phyloP scores from a whole-genome alignment of 2,329 filamentous ascomycete species.

The Fusarium nygamai region DNA sequence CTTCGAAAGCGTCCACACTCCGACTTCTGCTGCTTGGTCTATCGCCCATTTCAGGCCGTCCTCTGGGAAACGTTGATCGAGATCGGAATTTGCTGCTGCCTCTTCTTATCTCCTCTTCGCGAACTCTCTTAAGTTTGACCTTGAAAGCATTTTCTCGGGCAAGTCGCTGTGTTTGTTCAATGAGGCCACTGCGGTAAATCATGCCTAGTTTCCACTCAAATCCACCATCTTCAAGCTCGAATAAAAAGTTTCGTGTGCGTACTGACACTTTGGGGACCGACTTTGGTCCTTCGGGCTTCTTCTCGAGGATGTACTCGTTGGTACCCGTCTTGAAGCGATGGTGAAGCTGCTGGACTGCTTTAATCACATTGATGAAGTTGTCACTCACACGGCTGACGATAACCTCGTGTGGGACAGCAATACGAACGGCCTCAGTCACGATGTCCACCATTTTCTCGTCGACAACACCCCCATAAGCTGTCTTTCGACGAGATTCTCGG shows the following conservation, averaged over 20 bases:
- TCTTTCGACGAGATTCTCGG: conserved; percentile 78
- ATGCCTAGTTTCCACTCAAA: conserved; percentile 98
- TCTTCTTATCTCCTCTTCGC: conserved; percentile 72
- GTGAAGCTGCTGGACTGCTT: conserved; percentile 89
- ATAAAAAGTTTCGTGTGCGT: conserved; percentile 81
- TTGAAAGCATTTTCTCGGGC: conserved; percentile 91
- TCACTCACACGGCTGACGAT: conserved; percentile 92
- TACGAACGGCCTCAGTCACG: conserved; percentile 82
- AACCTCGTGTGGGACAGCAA: conserved; percentile 91
- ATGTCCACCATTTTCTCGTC: conserved; percentile 88
- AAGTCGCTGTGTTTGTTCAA: conserved; percentile 89
- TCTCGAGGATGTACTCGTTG: conserved; percentile 88
- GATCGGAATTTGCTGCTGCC: conserved; percentile 64
- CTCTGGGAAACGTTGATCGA: conserved; percentile 60
- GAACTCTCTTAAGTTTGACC: conserved; percentile 85
- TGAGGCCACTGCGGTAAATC: conserved; percentile 88
- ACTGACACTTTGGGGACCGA: conserved; percentile 86
- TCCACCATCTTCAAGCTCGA: conserved; percentile 93
- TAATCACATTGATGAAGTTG: conserved; percentile 87
- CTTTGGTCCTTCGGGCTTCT: conserved; percentile 86
- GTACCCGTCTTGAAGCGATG: conserved; percentile 90
- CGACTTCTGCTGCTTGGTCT: conserved; percentile 60
- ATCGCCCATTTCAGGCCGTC: conserved; percentile 45
- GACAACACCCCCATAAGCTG: conserved; percentile 63
- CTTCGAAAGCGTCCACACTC: conserved; percentile 60